Evolutionary conservation across 2,329 filamentous ascomycete species (phyloP), one percentile per base, ranked within the genome.

Genomic region (Pseudocercospora cruenta): DNA sequence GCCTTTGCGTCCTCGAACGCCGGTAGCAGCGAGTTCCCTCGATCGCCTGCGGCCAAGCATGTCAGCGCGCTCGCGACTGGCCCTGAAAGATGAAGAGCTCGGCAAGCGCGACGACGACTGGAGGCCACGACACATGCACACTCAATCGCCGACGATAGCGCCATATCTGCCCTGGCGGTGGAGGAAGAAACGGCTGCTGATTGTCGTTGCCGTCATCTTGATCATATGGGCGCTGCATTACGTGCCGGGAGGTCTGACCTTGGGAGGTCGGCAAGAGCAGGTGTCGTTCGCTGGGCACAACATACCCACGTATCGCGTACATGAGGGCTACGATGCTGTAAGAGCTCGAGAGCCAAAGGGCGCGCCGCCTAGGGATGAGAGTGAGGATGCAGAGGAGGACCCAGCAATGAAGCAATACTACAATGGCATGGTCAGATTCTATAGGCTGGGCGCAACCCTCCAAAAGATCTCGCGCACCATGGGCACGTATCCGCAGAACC

Each of bases 341-440:
- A 47, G 51, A 61, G 39, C 67, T 53, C 49, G 67, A 65, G 68
- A 71, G 59, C 75, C 73, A 8, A 69, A 61, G 26, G 73, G 70
- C 22, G 60, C 70, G 39, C 74, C 57, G 43, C 76, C 65, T 65
- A 67, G 57, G 66, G 63, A 63, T 6, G 24, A 70, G 24, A 31
- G 19, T 33, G 28, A 22, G 4, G 63, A 69, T 26, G 53, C 53
- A 31, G 69, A 65, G 14, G 66, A 70, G 9, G 67, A 68, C 12
- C 71, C 70, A 53, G 60, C 31, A 67, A 69, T 60, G 65, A 76
- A 77, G 63, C 79, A 83, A 67, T 83, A 84, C 59, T 94, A 90
- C 77, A 87, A 89, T 68, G 93, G 92, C 0, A 86, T 86, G 1
- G 84, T 96, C 71, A 87, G 83, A 72, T 94, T 92, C 75, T 86